These are phyloP conservation scores for Thymus quinquecostatus DNA, from an alignment of 257 asterid genomes.

Conservation along the genomic window DNA sequence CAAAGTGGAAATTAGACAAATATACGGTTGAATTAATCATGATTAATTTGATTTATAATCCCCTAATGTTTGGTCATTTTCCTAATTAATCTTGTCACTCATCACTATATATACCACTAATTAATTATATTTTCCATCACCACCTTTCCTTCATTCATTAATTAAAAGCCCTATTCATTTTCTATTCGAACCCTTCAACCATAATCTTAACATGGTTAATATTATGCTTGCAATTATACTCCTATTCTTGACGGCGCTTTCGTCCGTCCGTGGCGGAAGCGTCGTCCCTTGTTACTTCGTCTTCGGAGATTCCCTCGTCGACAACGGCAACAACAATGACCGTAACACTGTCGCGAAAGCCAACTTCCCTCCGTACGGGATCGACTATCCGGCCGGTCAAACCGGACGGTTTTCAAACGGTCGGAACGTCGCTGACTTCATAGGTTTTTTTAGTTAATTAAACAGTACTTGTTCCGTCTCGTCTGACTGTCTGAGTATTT, in stretches of 20 bases:
- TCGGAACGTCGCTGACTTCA: slow-evolving; percentile 37
- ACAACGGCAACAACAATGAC: slow-evolving; percentile 32
- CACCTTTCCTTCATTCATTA: not conserved
- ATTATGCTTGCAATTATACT: not conserved
- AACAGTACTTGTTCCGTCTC: too few species aligned
- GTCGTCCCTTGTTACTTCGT: slow-evolving; percentile 34
- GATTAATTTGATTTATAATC: not conserved
- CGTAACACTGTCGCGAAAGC: slow-evolving; percentile 29
- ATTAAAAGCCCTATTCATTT: not conserved
- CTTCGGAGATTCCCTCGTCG: slow-evolving; percentile 31
- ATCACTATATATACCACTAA: not conserved
- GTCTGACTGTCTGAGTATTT: too few species aligned
- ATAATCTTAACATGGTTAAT: slow-evolving; percentile 5
- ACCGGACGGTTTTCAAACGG: slow-evolving; percentile 55
- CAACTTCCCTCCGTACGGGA: slow-evolving; percentile 47
- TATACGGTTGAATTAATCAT: not conserved
- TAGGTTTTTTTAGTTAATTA: slow-evolving; percentile 24
- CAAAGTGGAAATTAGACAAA: not conserved
- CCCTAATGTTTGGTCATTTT: not conserved
- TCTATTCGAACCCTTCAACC: not conserved
- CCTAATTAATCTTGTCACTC: not conserved
- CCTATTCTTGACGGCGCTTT: not conserved
- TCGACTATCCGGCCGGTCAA: slow-evolving; percentile 47
- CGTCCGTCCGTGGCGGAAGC: slow-evolving; percentile 4
- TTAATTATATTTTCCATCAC: not conserved